Percentiles rank a stretch among this genome's conserved stretches.
These are phyloP conservation scores for Eutypa lata DNA, from an alignment of 2,329 filamentous ascomycete genomes.

Conservation along the genomic window DNA sequence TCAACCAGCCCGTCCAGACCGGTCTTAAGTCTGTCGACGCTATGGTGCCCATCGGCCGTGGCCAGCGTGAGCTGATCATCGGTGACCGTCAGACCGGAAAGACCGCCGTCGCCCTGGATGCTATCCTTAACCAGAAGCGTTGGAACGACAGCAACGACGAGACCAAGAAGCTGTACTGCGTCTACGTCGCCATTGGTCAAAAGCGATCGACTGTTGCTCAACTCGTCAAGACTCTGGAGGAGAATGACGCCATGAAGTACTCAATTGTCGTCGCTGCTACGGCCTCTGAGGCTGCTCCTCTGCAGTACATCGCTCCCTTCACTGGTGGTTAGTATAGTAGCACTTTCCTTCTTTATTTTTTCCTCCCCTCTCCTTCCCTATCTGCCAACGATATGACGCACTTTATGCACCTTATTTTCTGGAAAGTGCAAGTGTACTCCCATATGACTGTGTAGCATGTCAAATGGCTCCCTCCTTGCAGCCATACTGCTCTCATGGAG, in stretches of 20 bases:
- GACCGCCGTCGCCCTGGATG: conserved; percentile 96
- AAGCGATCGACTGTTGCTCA: conserved; percentile 99
- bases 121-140: conserved; percentile 98
- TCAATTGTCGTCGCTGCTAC: conserved; percentile 90
- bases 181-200: conserved; percentile 99
- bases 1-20: conserved; percentile 98
- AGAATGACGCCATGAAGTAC: conserved; percentile 99
- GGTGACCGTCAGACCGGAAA: conserved; percentile 99
- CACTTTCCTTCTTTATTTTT: conserved; percentile 1
- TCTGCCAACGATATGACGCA: too few relatives aligned
- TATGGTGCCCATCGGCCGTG: conserved; percentile 99
- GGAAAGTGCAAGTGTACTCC: too few relatives aligned
- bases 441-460: too few relatives aligned
- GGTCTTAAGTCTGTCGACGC: conserved; percentile 99
- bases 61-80: conserved; percentile 99
- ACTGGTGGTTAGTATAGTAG: conserved; percentile 59
- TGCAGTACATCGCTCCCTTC: conserved; percentile 94
- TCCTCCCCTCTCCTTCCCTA: too few relatives aligned
- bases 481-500: too few relatives aligned
- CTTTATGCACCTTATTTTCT: too few relatives aligned
- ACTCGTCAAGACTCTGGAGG: conserved; percentile 99
- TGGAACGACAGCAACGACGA: conserved; percentile 90
- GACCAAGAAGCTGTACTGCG: conserved; percentile 98
- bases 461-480: too few relatives aligned
- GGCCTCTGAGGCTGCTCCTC: conserved; percentile 91